phyloP scores from a whole-genome alignment of 2,329 filamentous ascomycete species.

The Neonectria neomacrospora region DNA sequence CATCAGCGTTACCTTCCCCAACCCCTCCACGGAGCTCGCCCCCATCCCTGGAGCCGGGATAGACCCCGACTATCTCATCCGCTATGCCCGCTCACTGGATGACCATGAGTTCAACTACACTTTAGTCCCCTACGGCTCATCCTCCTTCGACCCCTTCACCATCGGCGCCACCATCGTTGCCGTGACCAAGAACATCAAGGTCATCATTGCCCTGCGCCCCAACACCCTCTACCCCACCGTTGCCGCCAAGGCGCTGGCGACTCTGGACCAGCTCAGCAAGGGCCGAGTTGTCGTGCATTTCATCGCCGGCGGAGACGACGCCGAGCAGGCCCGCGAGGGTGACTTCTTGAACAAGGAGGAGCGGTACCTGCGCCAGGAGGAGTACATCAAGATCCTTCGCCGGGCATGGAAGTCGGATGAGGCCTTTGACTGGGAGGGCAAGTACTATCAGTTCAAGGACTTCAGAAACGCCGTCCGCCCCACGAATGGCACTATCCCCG shows the following conservation, averaged over 20 bases:
- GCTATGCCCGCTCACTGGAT: slow-evolving; percentile 67
- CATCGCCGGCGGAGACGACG: slow-evolving; percentile 70
- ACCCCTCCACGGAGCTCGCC: slow-evolving; percentile 65
- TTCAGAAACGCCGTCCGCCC: slow-evolving; percentile 67
- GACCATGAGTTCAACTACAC: slow-evolving; percentile 72
- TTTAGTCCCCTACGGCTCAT: slow-evolving; percentile 67
- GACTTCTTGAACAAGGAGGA: slow-evolving; percentile 68
- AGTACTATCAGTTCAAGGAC: slow-evolving; percentile 69
- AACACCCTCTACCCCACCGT: slow-evolving; percentile 70
- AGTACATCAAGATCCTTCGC: slow-evolving; percentile 70
- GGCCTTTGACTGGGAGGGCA: slow-evolving; percentile 70
- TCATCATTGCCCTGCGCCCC: slow-evolving; percentile 70
- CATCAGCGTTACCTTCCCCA: slow-evolving; percentile 68
- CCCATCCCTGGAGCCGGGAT: slow-evolving; percentile 63
- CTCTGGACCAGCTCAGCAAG: slow-evolving; percentile 67
- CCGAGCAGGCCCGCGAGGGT: slow-evolving; percentile 68
- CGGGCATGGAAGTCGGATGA: slow-evolving; percentile 67
- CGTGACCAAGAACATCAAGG: slow-evolving; percentile 67
- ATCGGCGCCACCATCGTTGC: slow-evolving; percentile 67
- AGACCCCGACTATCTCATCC: slow-evolving; percentile 65
- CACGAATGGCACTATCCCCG: slow-evolving; percentile 63
- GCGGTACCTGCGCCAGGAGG: slow-evolving; percentile 67
- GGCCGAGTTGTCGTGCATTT: slow-evolving; percentile 71
- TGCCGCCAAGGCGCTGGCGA: slow-evolving; percentile 70
- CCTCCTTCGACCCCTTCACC: slow-evolving; percentile 58